Base-by-base conservation (phyloP, 306 rosid species). In the apple (Malus domestica) region DNA sequence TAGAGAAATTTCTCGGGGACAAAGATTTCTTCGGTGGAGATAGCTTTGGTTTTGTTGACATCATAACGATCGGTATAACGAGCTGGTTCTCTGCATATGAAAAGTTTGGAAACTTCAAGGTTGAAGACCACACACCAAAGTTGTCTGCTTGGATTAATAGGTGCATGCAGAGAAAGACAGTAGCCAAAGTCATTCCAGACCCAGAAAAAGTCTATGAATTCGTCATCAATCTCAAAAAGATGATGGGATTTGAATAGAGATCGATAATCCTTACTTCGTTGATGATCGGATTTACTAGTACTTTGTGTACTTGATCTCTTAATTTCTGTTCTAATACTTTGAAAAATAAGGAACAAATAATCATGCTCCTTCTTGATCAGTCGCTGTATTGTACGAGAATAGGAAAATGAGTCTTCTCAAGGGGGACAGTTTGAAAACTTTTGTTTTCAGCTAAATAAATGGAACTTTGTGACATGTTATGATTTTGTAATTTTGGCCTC, bases 31-130 rank as follows among this genome's bases (percentile, higher is more conserved):
- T 86, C 44, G 86, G 85, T 14, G 96, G 93, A 6, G 85, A 86
- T 42, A 33, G 71, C 6, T 92, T 90, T 63, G 96, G 96, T 3
- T 87, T 62, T 63, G 80, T 87, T 8, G 97, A 92, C 80, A 76
- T 90, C 67, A 67, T 88, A 15, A 85, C 86, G 13, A 81, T 92
- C 23, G 62, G 79, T 33, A 65, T 84, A 6, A 81, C 89, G 11
- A 78, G 91, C 42, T 90, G 93, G 93, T 90, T 92, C 66, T 54
- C 59, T 15, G 86, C 97, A 9, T 92, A 62, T 75, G 92, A 92
- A 80, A 86, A 30, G 51, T 65, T 81, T 46, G 97, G 97, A 0
- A 84, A 30, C n/a, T 92, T 88, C 78, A 90, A 84, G 76, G 63
- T 87, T 63, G 88, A 81, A 65, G 92, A 88, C 5, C 81, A 80